Evolutionary conservation across 2,329 filamentous ascomycete species (phyloP).

Genomic region (Intubia oerlemansii): DNA sequence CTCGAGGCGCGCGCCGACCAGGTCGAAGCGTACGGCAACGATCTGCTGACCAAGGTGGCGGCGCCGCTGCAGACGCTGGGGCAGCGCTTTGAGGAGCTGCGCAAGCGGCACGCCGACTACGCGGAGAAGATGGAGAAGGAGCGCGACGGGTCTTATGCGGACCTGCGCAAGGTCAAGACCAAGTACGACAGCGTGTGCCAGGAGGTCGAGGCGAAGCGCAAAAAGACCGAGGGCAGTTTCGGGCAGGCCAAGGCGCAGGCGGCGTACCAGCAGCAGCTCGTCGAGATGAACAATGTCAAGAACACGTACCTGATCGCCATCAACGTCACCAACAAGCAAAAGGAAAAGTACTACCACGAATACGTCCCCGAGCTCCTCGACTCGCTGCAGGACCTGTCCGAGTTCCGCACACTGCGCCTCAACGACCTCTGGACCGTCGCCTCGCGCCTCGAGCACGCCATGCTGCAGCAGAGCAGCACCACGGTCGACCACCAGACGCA

Average conservation of each 20-base stretch:
- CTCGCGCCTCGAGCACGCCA: constrained; percentile 57
- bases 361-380: constrained; percentile 88
- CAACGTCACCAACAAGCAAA: constrained; percentile 93
- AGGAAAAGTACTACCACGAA: constrained; percentile 92
- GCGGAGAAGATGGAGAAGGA: constrained; percentile 78
- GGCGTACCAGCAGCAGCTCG: constrained; percentile 76
- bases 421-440: constrained; percentile 75
- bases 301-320: constrained; percentile 95
- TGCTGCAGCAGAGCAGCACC: constrained; percentile 51
- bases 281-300: constrained; percentile 95
- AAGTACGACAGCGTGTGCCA: constrained; percentile 89
- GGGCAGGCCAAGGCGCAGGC: constrained; percentile 85
- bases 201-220: constrained; percentile 82
- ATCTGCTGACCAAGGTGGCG: constrained; percentile 60
- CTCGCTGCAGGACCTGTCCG: constrained; percentile 79
- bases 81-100: constrained; percentile 66
- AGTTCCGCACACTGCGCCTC: constrained; percentile 66
- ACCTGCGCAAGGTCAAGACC: constrained; percentile 73
- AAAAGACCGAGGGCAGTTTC: constrained; percentile 87
- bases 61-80: constrained; percentile 65
- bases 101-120: constrained; percentile 79
- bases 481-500: constrained; percentile 51
- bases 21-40: constrained; percentile 66
- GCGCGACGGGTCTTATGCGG: constrained; percentile 61
- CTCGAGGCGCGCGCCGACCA: constrained; percentile 74